phyloP scores from a whole-genome alignment of 192 early-diverging fungal species.

The Mortierella alpina region DNA sequence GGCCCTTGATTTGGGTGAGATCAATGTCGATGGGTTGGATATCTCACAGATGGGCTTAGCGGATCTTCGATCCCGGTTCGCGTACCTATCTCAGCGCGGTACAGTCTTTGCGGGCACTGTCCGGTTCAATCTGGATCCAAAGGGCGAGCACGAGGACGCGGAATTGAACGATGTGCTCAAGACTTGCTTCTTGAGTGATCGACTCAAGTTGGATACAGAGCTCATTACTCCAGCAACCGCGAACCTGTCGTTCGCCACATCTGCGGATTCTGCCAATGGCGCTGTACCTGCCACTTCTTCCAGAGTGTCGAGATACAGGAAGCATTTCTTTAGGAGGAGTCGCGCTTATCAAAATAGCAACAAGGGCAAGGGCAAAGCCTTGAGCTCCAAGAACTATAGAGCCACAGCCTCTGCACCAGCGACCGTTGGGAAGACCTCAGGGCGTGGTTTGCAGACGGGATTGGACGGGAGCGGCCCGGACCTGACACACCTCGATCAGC shows the following conservation, averaged over 20 bases:
- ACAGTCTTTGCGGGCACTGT: constrained; percentile 54
- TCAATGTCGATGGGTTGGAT: constrained; percentile 75
- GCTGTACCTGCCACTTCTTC: neutral
- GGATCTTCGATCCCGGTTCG: constrained; percentile 61
- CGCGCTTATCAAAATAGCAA: constrained; percentile 1
- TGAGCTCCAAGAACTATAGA: constrained; percentile 9
- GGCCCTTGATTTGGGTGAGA: constrained; percentile 48
- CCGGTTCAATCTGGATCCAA: constrained; percentile 80
- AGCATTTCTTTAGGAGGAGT: constrained; percentile 24
- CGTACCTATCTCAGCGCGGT: constrained; percentile 33
- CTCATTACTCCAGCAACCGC: constrained; percentile 42
- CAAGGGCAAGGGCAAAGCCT: constrained; percentile 29
- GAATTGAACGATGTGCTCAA: constrained; percentile 77
- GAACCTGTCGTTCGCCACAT: neutral
- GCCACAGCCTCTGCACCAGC: constrained; percentile 9
- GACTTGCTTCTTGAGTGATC: constrained; percentile 53
- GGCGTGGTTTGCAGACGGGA: constrained; percentile 14
- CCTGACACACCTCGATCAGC: neutral
- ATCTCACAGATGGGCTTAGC: constrained; percentile 65
- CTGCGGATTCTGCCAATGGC: neutral
- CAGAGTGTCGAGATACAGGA: constrained; percentile 16
- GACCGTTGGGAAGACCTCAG: constrained; percentile 23
- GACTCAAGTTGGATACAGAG: constrained; percentile 43
- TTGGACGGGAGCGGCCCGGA: constrained; percentile 1
- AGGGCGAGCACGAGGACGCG: constrained; percentile 68